Evolutionary conservation across 108 stramenopile genomes (phyloP).

Genomic region (Seminavis robusta): DNA sequence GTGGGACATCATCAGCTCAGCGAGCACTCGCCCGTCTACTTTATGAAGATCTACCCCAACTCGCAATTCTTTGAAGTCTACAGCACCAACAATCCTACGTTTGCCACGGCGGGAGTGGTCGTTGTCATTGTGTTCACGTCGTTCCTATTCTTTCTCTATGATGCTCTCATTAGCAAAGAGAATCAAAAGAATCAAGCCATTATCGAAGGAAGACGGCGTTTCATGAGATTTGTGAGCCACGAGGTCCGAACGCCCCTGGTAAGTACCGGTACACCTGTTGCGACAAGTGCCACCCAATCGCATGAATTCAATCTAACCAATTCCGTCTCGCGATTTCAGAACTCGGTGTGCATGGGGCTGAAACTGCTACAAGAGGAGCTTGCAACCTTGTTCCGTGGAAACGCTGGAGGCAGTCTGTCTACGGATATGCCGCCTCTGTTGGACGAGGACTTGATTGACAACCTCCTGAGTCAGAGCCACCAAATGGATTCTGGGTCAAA

Average conservation of each 20-base stretch:
- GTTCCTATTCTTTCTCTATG: constrained; percentile 36
- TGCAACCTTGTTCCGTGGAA: constrained; percentile 1
- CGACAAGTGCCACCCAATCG: no score
- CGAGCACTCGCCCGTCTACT: constrained; percentile 4
- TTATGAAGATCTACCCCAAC: constrained; percentile 25
- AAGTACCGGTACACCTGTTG: no score
- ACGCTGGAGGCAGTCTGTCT: no score
- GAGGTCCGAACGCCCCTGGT: constrained; percentile 50
- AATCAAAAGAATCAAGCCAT: constrained; percentile 11
- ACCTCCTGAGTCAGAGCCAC: no score
- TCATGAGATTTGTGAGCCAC: constrained; percentile 37
- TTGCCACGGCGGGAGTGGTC: constrained; percentile 19
- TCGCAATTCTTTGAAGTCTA: constrained; percentile 14
- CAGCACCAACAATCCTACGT: constrained; percentile 29
- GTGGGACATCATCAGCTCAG: neutral
- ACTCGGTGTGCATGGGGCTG: constrained; percentile 45
- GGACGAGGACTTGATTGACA: no score
- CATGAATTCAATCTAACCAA: neutral
- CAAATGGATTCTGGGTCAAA: no score
- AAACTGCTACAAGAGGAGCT: constrained; percentile 35
- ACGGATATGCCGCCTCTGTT: no score
- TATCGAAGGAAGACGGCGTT: constrained; percentile 33
- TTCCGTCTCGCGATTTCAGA: constrained; percentile 9
- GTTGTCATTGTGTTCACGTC: constrained; percentile 19
- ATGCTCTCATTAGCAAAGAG: constrained; percentile 31